Evolutionary conservation across 192 early-diverging fungal genomes (phyloP), one percentile per base, ranked within the genome.

Genomic region (Phycomyces blakesleeanus): DNA sequence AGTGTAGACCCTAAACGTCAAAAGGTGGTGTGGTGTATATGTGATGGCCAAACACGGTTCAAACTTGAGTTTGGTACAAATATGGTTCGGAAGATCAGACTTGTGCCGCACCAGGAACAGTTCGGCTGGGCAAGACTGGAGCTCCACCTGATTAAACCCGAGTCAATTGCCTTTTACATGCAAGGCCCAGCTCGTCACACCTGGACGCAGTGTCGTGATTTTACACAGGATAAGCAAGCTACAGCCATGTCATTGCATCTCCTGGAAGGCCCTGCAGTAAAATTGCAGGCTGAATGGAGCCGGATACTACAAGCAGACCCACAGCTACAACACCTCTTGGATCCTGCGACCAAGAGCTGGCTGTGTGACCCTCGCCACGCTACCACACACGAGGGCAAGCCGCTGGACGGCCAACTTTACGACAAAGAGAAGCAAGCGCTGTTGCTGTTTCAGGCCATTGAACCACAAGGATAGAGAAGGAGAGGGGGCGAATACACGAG

Each of bases 121-220:
- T 57, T 69, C 29, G 47, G 64, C 64, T 55, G 71, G 71, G 41
- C 64, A 72, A 16, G 77, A 73, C 66, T 62, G 8, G 14, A 24
- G 14, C 14, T 62, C 15, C 22, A 15, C 18, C 20, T 62, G 24
- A 21, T 20, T 3, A 47, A 62, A 15, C 59, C 72, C 7, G 74
- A 82, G 53, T 14, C 40, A 67, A 73, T 49, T 64, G 81, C 60
- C 72, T 77, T 57, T 57, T 85, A 58, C 57, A 76, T 40, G 76
- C 77, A 50, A 57, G 77, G 75, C 44, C 44, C 44, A 47, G 57
- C 68, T 50, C 24, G 22, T 54, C 66, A 73, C 37, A 64, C 67
- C 34, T 86, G 84, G 84, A 79, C 76, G 29, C 77, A 81, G 61
- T 84, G 84, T 61, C 78, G 77, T 37, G 84, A 86, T 72, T 86